Evolutionary conservation across 164 flowering plant genomes (phyloP).

Genomic region (Berberis vulgaris): DNA sequence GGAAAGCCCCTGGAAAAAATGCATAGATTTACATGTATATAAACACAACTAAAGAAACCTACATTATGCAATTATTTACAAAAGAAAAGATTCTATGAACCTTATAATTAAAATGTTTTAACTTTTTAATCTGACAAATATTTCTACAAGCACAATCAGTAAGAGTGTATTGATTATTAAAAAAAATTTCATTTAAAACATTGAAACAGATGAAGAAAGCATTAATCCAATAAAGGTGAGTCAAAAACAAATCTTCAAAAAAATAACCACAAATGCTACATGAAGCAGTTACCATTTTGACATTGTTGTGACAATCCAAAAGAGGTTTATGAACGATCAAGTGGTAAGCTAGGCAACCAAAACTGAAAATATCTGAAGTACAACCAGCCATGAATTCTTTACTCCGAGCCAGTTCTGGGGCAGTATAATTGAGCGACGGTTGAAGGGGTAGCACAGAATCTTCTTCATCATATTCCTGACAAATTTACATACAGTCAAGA

Average conservation of each 20-base stretch:
- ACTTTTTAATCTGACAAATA: too few species aligned
- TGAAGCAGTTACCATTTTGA: constrained; percentile 61
- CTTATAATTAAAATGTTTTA: too few species aligned
- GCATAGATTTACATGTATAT: too few species aligned
- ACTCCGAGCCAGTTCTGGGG: constrained; percentile 81
- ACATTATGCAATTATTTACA: too few species aligned
- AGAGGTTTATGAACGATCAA: constrained; percentile 79
- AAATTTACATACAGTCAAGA: constrained; percentile 9
- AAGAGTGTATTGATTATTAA: too few species aligned
- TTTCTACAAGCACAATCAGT: too few species aligned
- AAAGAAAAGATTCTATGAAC: too few species aligned
- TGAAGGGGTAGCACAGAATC: constrained; percentile 91
- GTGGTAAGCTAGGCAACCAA: constrained; percentile 95
- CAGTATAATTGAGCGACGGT: constrained; percentile 89
- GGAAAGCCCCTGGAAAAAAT: too few species aligned
- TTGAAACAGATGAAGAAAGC: too few species aligned
- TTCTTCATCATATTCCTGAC: constrained; percentile 80
- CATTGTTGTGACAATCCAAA: constrained; percentile 93
- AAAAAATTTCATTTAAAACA: too few species aligned
- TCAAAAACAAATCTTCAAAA: not conserved
- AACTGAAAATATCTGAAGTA: constrained; percentile 82
- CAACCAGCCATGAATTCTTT: constrained; percentile 43
- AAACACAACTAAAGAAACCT: too few species aligned
- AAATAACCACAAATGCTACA: not conserved
- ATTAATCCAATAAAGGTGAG: too few species aligned